Percentiles rank a stretch among this genome's conserved stretches.
phyloP scores from a whole-genome alignment of 345 rosid genomes.

The Eucalyptus pauciflora region DNA sequence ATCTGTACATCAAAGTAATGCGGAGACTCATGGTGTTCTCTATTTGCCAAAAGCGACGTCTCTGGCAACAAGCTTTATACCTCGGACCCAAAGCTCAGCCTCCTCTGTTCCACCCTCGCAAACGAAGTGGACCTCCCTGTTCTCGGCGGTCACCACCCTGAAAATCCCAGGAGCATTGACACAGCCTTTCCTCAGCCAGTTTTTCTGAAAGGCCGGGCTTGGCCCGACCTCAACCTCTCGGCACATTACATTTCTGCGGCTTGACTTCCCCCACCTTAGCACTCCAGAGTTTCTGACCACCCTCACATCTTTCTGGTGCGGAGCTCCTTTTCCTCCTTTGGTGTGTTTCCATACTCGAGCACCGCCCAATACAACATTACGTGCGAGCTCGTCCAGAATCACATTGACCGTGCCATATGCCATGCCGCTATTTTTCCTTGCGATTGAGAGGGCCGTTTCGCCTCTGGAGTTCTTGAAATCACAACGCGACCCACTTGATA shows the following conservation, averaged over 20 bases:
- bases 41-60: slow-evolving; percentile 27
- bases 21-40: background rate
- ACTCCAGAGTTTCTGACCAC: slow-evolving; percentile 47
- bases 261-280: slow-evolving; percentile 77
- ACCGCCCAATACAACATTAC: slow-evolving; percentile 46
- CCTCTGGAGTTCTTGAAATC: slow-evolving; percentile 47
- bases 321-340: slow-evolving; percentile 67
- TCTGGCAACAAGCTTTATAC: slow-evolving; percentile 73
- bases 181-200: slow-evolving; percentile 27
- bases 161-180: slow-evolving; percentile 46
- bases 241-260: slow-evolving; percentile 55
- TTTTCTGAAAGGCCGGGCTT: slow-evolving; percentile 37
- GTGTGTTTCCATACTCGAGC: slow-evolving; percentile 59
- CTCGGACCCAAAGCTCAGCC: slow-evolving; percentile 94
- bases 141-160: slow-evolving; percentile 53
- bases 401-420: slow-evolving; percentile 33
- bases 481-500: slow-evolving; percentile 55
- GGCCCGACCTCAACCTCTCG: slow-evolving; percentile 51
- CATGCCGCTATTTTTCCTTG: slow-evolving; percentile 8
- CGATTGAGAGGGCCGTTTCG: slow-evolving; percentile 56
- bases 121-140: slow-evolving; percentile 73
- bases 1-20: background rate
- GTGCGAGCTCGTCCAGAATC: slow-evolving; percentile 64
- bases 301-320: slow-evolving; percentile 49
- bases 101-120: slow-evolving; percentile 62